Evolutionary conservation across 1,139 yeast genomes (phyloP), one percentile per base, ranked within the genome.

Genomic region (Diutina ranongensis): DNA sequence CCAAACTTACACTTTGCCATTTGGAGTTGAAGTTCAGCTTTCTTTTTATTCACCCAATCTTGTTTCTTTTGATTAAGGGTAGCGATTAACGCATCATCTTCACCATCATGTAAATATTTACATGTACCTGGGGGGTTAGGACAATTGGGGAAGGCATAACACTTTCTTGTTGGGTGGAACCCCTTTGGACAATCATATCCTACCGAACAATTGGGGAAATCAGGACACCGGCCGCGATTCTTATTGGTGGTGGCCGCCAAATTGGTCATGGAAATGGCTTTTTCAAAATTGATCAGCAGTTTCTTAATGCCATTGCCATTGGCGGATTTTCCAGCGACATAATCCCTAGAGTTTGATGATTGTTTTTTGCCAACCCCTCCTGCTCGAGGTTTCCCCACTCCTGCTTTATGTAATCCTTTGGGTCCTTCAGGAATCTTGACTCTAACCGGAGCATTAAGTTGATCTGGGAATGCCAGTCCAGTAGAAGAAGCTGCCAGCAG

Each of bases 111-210:
- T 54, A 87, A 67, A 56, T 67, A 85, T 52, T 78, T 80, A 63
- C 96, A 87, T 0, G 94, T 83, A 18, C 94, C 94, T 25, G 84
- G 83, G 5, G 82, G 76, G 55, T 83, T 81, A 25, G 84, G 74
- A 64, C 96, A 87, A 56, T 80, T 74, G 47, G 94, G 94, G 60
- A 72, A 85, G n/a, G 76, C 75, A 61, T 73, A 77, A 61, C 96
- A 87, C 12, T 71, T 71, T 54, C 74, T 82, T 1, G 87, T 78
- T 22, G 96, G 95, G 62, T 87, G 96, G 2, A 88, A 76, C 56
- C 74, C 80, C 20, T 25, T n/a, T 5, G 27, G 10, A 16, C 42
- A 38, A 47, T 71, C 74, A 61, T 95, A 87, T 45, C 77, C 76
- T 57, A 69, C 77, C 47, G 76, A 74, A 65, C 96, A 87, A 57